Evolutionary conservation across 2,329 filamentous ascomycete genomes (phyloP), one percentile per base, ranked within the genome.

Genomic region (Arachnomyces sp.): DNA sequence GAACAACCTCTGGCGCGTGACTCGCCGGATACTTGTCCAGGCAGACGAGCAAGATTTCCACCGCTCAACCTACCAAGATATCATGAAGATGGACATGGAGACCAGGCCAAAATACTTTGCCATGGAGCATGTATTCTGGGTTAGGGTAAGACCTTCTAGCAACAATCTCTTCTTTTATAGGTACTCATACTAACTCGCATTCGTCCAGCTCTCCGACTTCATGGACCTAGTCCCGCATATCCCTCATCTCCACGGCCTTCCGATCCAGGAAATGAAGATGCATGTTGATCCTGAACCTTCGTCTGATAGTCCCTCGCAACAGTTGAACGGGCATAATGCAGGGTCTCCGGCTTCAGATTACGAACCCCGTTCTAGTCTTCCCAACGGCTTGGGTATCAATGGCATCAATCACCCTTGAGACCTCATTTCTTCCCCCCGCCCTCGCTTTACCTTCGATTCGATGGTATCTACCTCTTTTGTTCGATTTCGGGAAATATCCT

Each of bases 121-220:
- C 18, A 67, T 72, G 65, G 61, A 69, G 42, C 67, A 67, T 55
- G 56, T 72, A 35, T 72, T 72, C 47, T 72, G 69, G 69, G 63
- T 72, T 43, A 67, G 63, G 59, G 66, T 69, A 58, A 50, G 62
- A 46, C 36, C 29, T 31, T 3, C 15, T 25, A 28, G 17, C 20
- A 9, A 31, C 20, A 30, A 5, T 28, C 20, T 28, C 30, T 25
- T 36, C 11, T 39, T 39, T 3, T 17, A 9, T 40, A 9, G 33
- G n/a, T 39, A 28, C 44, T 52, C 41, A 51, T 41, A 40, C 35
- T 49, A 34, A 46, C 33, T 42, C 30, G 6, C 20, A 25, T 9
- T 17, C 31, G n/a, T 17, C 15, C 43, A 69, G 66, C 61, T 70
- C 37, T 68, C 67, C 32, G 68, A 70, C 52, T 72, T 72, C 49